These are phyloP conservation scores for Malassezia caprae DNA, from an alignment of 1,284 basidiomycete genomes.

Conservation along the genomic window DNA sequence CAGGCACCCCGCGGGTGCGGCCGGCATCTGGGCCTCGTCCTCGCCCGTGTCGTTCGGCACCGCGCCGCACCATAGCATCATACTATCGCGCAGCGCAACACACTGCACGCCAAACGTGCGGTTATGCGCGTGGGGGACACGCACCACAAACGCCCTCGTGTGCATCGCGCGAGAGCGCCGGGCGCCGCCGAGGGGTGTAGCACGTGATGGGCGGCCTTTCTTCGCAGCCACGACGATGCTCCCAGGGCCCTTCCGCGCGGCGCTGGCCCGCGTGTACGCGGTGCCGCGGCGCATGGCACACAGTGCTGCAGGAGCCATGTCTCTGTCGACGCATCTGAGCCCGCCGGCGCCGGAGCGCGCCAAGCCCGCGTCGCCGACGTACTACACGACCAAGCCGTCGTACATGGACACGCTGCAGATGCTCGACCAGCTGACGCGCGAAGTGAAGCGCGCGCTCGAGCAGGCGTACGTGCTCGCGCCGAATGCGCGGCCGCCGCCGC, in stretches of 20 bases:
- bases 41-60: background rate
- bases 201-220: background rate
- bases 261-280: background rate
- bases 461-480: constrained; percentile 63
- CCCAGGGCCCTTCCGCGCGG: background rate
- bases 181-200: background rate
- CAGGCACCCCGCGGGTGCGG: constrained; percentile 11
- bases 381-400: constrained; percentile 73
- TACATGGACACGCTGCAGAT: constrained; percentile 65
- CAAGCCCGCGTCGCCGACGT: constrained; percentile 58
- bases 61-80: constrained; percentile 13
- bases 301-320: background rate
- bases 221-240: background rate
- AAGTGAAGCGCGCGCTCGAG: constrained; percentile 58
- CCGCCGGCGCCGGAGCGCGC: constrained; percentile 25
- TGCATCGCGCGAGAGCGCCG: constrained; percentile 1
- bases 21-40: constrained; percentile 14
- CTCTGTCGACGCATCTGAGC: background rate
- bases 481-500: constrained; percentile 56
- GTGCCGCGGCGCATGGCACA: background rate
- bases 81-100: constrained; percentile 5
- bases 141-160: constrained; percentile 8
- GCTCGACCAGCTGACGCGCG: constrained; percentile 60
- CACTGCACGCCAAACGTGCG: constrained; percentile 11
- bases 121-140: constrained; percentile 1